Conservation (phyloP, 306 rosid species). For the Styphnolobium japonicum region DNA sequence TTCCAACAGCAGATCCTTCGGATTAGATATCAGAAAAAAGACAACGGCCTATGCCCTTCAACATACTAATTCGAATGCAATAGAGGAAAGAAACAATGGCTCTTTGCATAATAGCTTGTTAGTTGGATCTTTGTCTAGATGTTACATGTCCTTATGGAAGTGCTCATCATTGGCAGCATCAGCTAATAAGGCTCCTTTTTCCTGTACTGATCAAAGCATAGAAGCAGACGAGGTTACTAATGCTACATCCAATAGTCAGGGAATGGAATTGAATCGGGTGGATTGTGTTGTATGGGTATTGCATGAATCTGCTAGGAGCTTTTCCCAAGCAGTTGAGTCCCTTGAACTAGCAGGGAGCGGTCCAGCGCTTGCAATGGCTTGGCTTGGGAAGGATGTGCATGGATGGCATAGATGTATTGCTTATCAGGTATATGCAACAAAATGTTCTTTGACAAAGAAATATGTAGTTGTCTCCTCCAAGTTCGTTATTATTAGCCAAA, state of each 20-base stretch:
- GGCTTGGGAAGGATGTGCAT: conserved; percentile 70
- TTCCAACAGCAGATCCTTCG: conserved; percentile 34
- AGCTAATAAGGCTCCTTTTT: conserved; percentile 24
- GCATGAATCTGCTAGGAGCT: conserved; percentile 68
- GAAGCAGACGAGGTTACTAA: conserved; percentile 25
- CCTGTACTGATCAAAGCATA: conserved; percentile 29
- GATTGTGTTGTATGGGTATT: conserved; percentile 46
- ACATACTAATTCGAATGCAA: conserved; percentile 26
- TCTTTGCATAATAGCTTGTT: conserved; percentile 23
- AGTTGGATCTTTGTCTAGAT: conserved; percentile 30
- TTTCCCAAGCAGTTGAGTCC: conserved; percentile 53
- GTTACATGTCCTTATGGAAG: conserved; percentile 32
- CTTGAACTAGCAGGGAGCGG: conserved; percentile 49
- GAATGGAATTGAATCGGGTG: conserved; percentile 45
- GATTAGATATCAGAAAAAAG: conserved; percentile 37
- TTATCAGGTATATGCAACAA: conserved; percentile 41
- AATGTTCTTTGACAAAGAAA: not conserved
- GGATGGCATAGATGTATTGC: conserved; percentile 62
- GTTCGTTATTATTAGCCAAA: not conserved
- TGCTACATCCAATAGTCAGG: conserved; percentile 22
- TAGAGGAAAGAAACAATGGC: conserved; percentile 34
- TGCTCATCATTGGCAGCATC: conserved; percentile 33
- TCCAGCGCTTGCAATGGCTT: conserved; percentile 70
- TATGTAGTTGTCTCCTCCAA: not conserved
- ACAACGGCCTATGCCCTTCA: conserved; percentile 21